Evolutionary conservation across 192 early-diverging fungal species (phyloP).

Genomic region (Spizellomyces punctatus): DNA sequence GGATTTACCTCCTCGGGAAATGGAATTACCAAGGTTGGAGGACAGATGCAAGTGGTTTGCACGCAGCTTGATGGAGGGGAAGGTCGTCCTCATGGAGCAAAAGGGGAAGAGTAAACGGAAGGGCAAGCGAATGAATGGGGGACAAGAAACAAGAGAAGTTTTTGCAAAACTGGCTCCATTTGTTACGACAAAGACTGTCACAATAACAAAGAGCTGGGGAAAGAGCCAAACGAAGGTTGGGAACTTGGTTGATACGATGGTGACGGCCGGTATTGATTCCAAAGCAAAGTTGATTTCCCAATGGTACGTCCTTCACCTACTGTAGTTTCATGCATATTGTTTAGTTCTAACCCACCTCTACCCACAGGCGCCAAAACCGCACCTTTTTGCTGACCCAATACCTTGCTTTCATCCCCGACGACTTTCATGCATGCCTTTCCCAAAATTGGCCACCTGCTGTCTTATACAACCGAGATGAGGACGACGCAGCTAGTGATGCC

Average conservation of each 20-base stretch:
- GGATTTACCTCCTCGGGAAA: slow-evolving; percentile 50
- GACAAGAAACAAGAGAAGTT: slow-evolving; percentile 19
- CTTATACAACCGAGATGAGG: slow-evolving; percentile 12
- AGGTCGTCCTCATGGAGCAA: slow-evolving; percentile 28
- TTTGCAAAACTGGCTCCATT: slow-evolving; percentile 37
- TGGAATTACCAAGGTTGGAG: slow-evolving; percentile 33
- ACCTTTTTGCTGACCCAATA: slow-evolving; percentile 44
- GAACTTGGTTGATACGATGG: slow-evolving; percentile 39
- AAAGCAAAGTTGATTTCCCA: slow-evolving; percentile 30
- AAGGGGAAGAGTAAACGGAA: slow-evolving; percentile 17
- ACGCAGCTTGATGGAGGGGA: slow-evolving; percentile 52
- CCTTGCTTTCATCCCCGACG: slow-evolving; percentile 48
- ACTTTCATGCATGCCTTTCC: slow-evolving; percentile 40
- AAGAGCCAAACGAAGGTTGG: slow-evolving; percentile 43
- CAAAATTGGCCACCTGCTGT: slow-evolving; percentile 47
- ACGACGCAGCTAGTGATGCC: background rate
- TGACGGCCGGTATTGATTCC: slow-evolving; percentile 20
- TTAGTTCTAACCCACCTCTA: background rate
- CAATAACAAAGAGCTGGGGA: slow-evolving; percentile 51
- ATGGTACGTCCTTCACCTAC: slow-evolving; percentile 36
- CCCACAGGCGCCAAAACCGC: slow-evolving; percentile 27
- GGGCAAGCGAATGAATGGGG: slow-evolving; percentile 9
- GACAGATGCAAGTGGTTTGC: slow-evolving; percentile 48
- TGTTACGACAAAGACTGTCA: slow-evolving; percentile 40
- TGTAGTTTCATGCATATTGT: background rate